Base-by-base conservation (phyloP, 495 filamentous ascomycete genomes). In the Podospora conica region DNA sequence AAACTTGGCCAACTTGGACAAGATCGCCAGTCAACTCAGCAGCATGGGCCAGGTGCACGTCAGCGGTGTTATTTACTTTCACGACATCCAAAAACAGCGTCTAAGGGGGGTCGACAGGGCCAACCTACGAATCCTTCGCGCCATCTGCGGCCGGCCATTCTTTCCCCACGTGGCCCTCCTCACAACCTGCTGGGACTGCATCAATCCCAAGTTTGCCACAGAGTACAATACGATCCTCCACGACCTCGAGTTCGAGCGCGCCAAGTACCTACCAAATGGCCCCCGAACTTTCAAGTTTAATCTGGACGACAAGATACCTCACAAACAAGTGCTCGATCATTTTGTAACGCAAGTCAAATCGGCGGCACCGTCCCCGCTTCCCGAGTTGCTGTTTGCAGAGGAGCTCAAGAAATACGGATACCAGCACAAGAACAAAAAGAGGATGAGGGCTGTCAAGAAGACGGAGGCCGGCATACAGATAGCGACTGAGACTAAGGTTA, bases 381-480 rank as follows among this genome's bases (percentile, higher is more conserved):
- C 59, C 59, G 28, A 53, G 59, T 29, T 61, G 9, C 59, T 21
- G 29, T 61, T 61, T 53, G 31, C 31, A n/a, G 59, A 61, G 29
- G 59, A 61, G 59, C 59, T 61, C 59, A 61, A 53, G 59, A 61
- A 20, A 61, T 53, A 24, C 21, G 28, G 31, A 61, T 53, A 24
- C 21, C 59, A 53, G 59, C 48, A 48, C 18, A 24, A 21, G 31
- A 53, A 27, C 25, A 27, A 53, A 53, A 48, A 9, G 28, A 12
- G 20, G 20, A 15, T 7, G 20, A 61, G 21, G 29, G 59, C 59
- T n/a, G 21, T 61, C 18, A 31, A 29, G 29, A 53, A 61, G 59
- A 61, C 59, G 28, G 21, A 22, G 21, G 59, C 59, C 18, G 33
- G 29, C 27, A 61, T 11, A 29, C 28, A 22, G 21, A 53, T 61